Evolutionary conservation across 2,329 filamentous ascomycete genomes (phyloP).

Genomic region (Hypoxylon sp.): DNA sequence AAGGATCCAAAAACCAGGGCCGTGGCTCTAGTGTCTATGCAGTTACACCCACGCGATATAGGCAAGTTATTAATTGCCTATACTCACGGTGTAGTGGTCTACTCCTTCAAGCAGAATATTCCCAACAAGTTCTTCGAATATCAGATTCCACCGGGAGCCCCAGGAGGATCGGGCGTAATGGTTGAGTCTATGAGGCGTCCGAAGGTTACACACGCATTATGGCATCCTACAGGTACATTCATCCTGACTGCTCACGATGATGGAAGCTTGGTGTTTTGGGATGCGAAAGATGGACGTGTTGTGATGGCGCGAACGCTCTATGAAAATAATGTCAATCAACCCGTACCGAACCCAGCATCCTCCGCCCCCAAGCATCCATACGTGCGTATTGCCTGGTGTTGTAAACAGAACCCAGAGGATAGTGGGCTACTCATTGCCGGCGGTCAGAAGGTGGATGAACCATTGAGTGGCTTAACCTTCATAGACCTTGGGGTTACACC

Average conservation of each 20-base stretch:
- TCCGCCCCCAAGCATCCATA: conserved; percentile 80
- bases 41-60: conserved; percentile 92
- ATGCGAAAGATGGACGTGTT: conserved; percentile 87
- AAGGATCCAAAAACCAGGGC: conserved; percentile 76
- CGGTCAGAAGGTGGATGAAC: conserved; percentile 77
- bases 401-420: conserved; percentile 93
- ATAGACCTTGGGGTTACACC: conserved; percentile 91
- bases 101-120: conserved; percentile 93
- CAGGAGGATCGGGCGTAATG: conserved; percentile 80
- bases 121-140: conserved; percentile 87
- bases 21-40: conserved; percentile 78
- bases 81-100: conserved; percentile 86
- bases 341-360: conserved; percentile 66
- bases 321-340: conserved; percentile 80
- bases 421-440: conserved; percentile 90
- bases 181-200: conserved; percentile 77
- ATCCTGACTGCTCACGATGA: conserved; percentile 91
- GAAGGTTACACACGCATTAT: conserved; percentile 84
- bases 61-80: conserved; percentile 95
- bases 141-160: conserved; percentile 82
- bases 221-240: conserved; percentile 96
- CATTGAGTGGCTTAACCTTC: conserved; percentile 85
- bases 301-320: conserved; percentile 86
- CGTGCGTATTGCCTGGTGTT: conserved; percentile 89
- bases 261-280: conserved; percentile 93